phyloP scores from a whole-genome alignment of 2,329 filamentous ascomycete genomes.

The Penicillium sp. region DNA sequence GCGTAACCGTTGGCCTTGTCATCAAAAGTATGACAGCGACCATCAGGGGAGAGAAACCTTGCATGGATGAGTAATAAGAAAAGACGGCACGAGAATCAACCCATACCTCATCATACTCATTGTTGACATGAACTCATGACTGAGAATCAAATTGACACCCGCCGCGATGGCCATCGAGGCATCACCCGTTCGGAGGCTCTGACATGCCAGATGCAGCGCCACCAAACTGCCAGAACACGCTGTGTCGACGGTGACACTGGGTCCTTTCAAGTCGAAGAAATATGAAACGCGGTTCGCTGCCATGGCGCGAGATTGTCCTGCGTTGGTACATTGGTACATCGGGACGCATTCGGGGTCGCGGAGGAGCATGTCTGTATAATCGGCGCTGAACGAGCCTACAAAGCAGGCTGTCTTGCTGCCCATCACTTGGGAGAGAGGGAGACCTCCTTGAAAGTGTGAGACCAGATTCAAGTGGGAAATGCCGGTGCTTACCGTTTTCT shows the following conservation, averaged over 20 bases:
- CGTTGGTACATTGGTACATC: constrained; percentile 26
- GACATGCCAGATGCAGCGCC: constrained; percentile 33
- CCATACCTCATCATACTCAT: constrained; percentile 20
- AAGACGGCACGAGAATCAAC: no score
- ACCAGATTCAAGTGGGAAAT: neutral
- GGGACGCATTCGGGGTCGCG: constrained; percentile 27
- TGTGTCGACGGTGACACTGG: constrained; percentile 32
- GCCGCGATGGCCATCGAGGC: constrained; percentile 21
- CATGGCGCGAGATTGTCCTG: constrained; percentile 25
- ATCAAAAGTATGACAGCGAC: constrained; percentile 35
- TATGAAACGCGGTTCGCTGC: constrained; percentile 29
- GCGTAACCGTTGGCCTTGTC: constrained; percentile 43
- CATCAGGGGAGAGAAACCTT: constrained; percentile 28
- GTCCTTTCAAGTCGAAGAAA: constrained; percentile 32
- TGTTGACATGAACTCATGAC: constrained; percentile 26
- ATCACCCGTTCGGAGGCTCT: constrained; percentile 22
- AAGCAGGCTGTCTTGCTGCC: constrained; percentile 29
- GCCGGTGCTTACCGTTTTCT: constrained; percentile 23
- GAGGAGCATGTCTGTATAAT: constrained; percentile 29
- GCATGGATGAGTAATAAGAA: no score
- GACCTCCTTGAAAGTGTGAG: constrained; percentile 20
- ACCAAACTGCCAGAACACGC: constrained; percentile 31
- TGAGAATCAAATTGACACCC: constrained; percentile 24
- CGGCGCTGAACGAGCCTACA: constrained; percentile 25
- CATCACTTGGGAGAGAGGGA: constrained; percentile 21